phyloP scores from a whole-genome alignment of 345 rosid genomes.

The Crucihimalaya himalaica region DNA sequence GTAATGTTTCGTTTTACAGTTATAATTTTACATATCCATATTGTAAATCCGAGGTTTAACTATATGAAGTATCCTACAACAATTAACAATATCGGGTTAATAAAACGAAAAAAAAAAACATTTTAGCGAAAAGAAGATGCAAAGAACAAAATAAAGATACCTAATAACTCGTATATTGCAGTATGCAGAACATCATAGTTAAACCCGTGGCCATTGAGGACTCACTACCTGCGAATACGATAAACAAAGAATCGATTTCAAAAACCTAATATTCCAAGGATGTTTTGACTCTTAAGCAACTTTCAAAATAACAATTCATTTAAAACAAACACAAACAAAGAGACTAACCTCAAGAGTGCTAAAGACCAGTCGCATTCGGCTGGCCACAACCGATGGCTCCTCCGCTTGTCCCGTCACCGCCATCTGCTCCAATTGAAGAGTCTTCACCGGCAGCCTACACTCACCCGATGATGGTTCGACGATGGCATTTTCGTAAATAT shows the following conservation, averaged over 20 bases:
- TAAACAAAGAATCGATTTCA: neutral
- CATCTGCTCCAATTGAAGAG: slow-evolving; percentile 94
- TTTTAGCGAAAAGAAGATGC: neutral
- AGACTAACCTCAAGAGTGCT: slow-evolving; percentile 86
- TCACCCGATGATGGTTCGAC: neutral
- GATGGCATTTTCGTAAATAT: neutral
- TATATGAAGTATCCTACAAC: neutral
- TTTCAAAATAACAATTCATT: neutral
- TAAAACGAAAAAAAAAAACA: neutral
- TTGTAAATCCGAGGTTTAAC: neutral
- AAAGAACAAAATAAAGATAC: neutral
- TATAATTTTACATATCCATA: no score
- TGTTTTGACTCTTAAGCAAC: neutral
- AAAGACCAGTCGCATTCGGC: slow-evolving; percentile 80
- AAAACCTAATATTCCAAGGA: neutral
- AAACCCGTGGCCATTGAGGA: slow-evolving; percentile 91
- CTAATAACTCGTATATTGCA: neutral
- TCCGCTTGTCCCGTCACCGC: slow-evolving; percentile 76
- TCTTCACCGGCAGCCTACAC: slow-evolving; percentile 90
- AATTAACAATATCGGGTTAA: neutral
- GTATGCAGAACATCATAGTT: slow-evolving; percentile 5
- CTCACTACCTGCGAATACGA: slow-evolving; percentile 70
- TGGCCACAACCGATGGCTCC: slow-evolving; percentile 89
- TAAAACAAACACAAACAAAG: neutral
- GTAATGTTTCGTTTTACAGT: no score